phyloP scores from a whole-genome alignment of 176 grass and related monocot genomes.

The Eremochloa ophiuroides region DNA sequence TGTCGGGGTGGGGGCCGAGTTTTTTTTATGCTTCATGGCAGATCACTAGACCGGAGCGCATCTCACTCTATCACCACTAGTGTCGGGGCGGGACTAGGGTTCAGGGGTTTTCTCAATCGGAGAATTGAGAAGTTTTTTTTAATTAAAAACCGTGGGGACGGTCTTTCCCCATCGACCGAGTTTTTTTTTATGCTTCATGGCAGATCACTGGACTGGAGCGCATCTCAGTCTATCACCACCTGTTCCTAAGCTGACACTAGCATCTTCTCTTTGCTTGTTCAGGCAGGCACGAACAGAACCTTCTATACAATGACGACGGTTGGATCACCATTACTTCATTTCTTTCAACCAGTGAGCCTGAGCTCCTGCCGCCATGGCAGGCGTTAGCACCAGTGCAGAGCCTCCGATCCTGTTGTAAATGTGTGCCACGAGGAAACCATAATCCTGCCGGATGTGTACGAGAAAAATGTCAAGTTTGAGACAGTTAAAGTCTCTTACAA shows the following conservation, averaged over 20 bases:
- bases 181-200: too few species aligned
- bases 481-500: constrained; percentile 30
- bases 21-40: too few species aligned
- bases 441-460: constrained; percentile 65
- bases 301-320: constrained; percentile 21
- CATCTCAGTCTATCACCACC: constrained; percentile 8
- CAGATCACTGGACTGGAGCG: not conserved
- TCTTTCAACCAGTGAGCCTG: constrained; percentile 11
- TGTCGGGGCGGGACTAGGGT: too few species aligned
- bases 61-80: too few species aligned
- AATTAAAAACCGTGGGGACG: too few species aligned
- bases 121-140: too few species aligned
- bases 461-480: constrained; percentile 71
- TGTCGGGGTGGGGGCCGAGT: too few species aligned
- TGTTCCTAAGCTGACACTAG: constrained; percentile 23
- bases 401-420: constrained; percentile 37
- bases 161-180: too few species aligned
- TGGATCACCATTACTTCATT: constrained; percentile 3
- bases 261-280: constrained; percentile 87
- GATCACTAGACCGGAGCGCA: too few species aligned
- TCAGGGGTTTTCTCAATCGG: too few species aligned
- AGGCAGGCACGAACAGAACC: constrained; percentile 34
- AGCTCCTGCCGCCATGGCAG: constrained; percentile 47
- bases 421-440: constrained; percentile 65
- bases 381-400: constrained; percentile 25